Conservation (phyloP, 129 eudicot genomes). For the Centaurea solstitialis region DNA sequence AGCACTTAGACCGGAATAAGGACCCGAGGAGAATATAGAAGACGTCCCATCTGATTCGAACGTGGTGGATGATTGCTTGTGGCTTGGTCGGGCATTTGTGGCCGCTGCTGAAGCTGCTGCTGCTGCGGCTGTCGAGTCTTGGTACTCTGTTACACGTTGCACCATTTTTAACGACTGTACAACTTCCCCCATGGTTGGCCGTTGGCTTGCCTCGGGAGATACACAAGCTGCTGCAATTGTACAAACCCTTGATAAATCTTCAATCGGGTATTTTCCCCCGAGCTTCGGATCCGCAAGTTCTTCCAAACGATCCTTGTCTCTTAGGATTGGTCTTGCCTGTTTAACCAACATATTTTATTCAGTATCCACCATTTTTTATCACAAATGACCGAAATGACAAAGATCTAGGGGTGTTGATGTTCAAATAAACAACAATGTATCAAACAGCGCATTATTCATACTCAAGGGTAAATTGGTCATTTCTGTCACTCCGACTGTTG, state of each 20-base stretch:
- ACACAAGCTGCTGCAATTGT: constrained; percentile 99
- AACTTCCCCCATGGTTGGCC: constrained; percentile 99
- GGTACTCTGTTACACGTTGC: constrained; percentile 76
- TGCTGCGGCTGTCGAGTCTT: constrained; percentile 50
- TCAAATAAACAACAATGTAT: too few relatives aligned
- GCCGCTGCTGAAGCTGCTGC: constrained; percentile 35
- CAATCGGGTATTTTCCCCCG: constrained; percentile 81
- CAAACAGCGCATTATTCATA: too few relatives aligned
- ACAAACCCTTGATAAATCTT: constrained; percentile 85
- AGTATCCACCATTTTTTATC: neutral
- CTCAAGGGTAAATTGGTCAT: too few relatives aligned
- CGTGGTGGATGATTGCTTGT: constrained; percentile 83
- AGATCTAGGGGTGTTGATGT: too few relatives aligned
- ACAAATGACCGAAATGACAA: neutral
- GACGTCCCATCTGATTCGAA: constrained; percentile 93
- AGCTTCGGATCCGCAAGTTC: constrained; percentile 89
- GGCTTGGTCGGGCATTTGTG: constrained; percentile 48
- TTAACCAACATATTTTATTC: constrained; percentile 7
- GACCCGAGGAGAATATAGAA: constrained; percentile 95
- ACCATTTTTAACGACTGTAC: constrained; percentile 99
- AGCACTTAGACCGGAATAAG: constrained; percentile 85
- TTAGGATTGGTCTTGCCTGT: constrained; percentile 86
- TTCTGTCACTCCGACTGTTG: too few relatives aligned
- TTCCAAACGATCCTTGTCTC: constrained; percentile 89
- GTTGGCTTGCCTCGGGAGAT: constrained; percentile 84